A percentile compares a stretch with the other conserved stretches of the same genome.
Conservation (phyloP, 768 basidiomycete species). For the Lentinula sp. region DNA sequence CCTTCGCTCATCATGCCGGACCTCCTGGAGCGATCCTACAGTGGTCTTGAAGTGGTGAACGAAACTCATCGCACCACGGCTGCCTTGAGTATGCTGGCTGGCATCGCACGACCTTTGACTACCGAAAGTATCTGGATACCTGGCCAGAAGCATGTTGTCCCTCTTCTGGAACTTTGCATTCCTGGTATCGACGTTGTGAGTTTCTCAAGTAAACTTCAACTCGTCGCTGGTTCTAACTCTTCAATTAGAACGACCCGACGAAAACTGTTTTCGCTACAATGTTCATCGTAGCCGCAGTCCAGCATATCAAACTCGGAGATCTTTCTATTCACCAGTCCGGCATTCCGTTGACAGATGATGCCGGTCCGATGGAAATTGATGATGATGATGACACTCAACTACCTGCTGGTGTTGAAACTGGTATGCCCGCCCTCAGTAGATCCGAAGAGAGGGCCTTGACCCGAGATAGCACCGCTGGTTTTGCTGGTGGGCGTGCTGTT, state of each 20-base stretch:
- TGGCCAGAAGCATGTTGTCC: slow-evolving; percentile 85
- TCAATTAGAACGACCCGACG: slow-evolving; percentile 63
- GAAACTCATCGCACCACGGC: slow-evolving; percentile 95
- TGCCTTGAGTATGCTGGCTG: slow-evolving; percentile 78
- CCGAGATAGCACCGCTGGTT: slow-evolving; percentile 71
- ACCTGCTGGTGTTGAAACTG: slow-evolving; percentile 47
- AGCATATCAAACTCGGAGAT: slow-evolving; percentile 75
- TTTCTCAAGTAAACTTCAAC: slow-evolving; percentile 4
- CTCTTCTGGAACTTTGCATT: slow-evolving; percentile 81
- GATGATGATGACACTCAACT: slow-evolving; percentile 34
- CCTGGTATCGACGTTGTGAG: slow-evolving; percentile 88
- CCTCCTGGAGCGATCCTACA: slow-evolving; percentile 84
- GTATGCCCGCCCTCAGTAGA: slow-evolving; percentile 38
- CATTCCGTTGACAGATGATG: slow-evolving; percentile 47
- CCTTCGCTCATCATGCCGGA: slow-evolving; percentile 86
- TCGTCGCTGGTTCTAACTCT: background rate
- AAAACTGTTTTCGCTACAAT: slow-evolving; percentile 78
- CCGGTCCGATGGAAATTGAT: slow-evolving; percentile 49
- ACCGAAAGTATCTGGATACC: slow-evolving; percentile 75
- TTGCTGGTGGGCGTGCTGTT: slow-evolving; percentile 49
- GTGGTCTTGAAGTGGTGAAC: slow-evolving; percentile 87
- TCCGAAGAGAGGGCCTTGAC: slow-evolving; percentile 70
- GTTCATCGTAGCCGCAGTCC: slow-evolving; percentile 69
- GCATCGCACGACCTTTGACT: slow-evolving; percentile 69
- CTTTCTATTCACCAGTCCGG: slow-evolving; percentile 58